phyloP scores from a whole-genome alignment of 2,329 filamentous ascomycete genomes.

The Aureobasidium vineae region DNA sequence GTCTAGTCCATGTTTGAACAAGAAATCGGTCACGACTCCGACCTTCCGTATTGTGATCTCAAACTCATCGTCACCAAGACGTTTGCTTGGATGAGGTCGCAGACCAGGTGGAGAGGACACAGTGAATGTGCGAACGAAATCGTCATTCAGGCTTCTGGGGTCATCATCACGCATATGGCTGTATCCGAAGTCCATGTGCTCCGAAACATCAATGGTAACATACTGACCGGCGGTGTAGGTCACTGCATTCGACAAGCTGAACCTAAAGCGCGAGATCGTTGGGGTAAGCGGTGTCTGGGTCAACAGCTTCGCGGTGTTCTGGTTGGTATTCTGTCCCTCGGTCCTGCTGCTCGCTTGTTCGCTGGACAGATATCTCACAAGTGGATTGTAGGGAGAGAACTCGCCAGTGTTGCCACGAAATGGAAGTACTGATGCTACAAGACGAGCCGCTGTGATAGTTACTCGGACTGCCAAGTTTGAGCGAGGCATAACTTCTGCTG shows the following conservation, averaged over 20 bases:
- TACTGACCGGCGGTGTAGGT: conserved; percentile 71
- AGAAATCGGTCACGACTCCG: conserved; percentile 64
- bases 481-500: conserved; percentile 61
- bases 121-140: conserved; percentile 81
- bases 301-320: conserved; percentile 55
- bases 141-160: conserved; percentile 76
- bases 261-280: conserved; percentile 64
- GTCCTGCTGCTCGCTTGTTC: conserved; percentile 52
- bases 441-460: conserved; percentile 58
- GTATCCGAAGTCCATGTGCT: conserved; percentile 70
- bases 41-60: conserved; percentile 71
- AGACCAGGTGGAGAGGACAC: conserved; percentile 60
- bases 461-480: conserved; percentile 72
- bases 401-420: conserved; percentile 63
- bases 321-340: conserved; percentile 7
- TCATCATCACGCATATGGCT: conserved; percentile 82
- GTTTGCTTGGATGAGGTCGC: conserved; percentile 32
- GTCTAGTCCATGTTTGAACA: conserved; percentile 51
- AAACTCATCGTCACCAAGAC: conserved; percentile 50
- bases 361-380: conserved; percentile 60
- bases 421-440: conserved; percentile 63
- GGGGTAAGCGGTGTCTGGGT: conserved; percentile 62
- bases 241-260: conserved; percentile 46
- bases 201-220: conserved; percentile 69
- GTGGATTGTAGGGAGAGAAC: conserved; percentile 76